Percentiles rank a stretch among this genome's conserved stretches.
These are phyloP conservation scores for Fusarium sp. DNA, from an alignment of 2,329 filamentous ascomycete genomes.

Conservation along the genomic window DNA sequence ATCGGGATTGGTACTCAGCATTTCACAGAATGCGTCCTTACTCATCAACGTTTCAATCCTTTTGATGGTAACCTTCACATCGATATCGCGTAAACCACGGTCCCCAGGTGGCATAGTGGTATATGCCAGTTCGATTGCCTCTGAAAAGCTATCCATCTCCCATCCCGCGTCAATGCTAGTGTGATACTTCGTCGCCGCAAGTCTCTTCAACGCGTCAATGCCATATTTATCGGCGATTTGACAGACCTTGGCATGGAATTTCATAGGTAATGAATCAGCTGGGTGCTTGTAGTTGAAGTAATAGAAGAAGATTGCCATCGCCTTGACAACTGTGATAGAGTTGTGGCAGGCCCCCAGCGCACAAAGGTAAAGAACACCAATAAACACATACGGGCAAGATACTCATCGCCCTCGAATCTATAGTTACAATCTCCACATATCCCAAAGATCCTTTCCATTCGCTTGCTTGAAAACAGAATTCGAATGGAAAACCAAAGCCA, in stretches of 20 bases:
- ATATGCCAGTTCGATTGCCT: accelerated
- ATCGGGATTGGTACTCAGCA: accelerated
- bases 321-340: too few relatives aligned
- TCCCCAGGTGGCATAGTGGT: accelerated
- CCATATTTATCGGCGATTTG: not conserved
- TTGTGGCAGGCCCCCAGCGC: too few relatives aligned
- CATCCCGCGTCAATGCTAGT: accelerated
- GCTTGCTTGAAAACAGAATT: too few relatives aligned
- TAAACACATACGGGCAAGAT: too few relatives aligned
- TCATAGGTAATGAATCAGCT: accelerated
- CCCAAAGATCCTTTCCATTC: too few relatives aligned
- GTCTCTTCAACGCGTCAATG: accelerated
- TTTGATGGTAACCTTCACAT: accelerated
- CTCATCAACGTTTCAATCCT: accelerated
- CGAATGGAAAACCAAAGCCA: too few relatives aligned
- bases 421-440: too few relatives aligned
- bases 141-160: accelerated
- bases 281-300: accelerated
- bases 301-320: not conserved
- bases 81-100: accelerated
- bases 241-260: not conserved
- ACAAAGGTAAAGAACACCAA: too few relatives aligned
- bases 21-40: accelerated
- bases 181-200: accelerated
- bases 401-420: too few relatives aligned